Percentiles rank a stretch among this genome's conserved stretches.
Conservation (phyloP, 345 rosid genomes). For the Clarkia xantiana region DNA sequence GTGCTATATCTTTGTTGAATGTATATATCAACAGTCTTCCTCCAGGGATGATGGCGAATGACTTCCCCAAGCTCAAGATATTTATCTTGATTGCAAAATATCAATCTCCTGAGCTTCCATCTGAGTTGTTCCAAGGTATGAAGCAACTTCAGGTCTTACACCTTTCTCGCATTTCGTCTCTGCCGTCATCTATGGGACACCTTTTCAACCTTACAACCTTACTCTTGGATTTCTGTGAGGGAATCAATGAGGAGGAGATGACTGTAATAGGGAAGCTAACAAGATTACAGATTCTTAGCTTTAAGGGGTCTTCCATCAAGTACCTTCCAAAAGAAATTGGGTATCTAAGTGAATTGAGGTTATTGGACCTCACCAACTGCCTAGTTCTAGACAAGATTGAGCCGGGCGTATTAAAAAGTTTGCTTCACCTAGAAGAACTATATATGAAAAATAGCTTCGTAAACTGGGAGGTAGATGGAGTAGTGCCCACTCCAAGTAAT, state of each 20-base stretch:
- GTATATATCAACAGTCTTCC: conserved; percentile 8
- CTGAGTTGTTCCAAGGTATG: conserved; percentile 5
- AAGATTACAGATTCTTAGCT: conserved; percentile 4
- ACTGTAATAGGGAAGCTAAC: conserved; percentile 1
- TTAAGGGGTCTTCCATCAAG: conserved; percentile 1
- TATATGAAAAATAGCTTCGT: conserved; percentile 3
- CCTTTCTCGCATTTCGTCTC: neutral
- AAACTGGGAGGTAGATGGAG: conserved; percentile 11
- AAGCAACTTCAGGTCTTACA: conserved; percentile 16
- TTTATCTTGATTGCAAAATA: neutral
- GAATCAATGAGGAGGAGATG: neutral
- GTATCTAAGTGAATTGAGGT: conserved; percentile 6
- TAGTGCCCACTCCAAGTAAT: neutral
- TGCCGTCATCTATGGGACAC: conserved; percentile 9
- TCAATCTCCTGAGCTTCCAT: neutral
- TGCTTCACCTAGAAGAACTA: conserved; percentile 15
- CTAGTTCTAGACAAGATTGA: conserved; percentile 6
- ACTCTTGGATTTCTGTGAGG: conserved; percentile 1
- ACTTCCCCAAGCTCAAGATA: conserved; percentile 7
- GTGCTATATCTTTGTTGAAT: neutral
- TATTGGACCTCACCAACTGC: conserved; percentile 13
- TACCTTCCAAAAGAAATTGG: conserved; percentile 8
- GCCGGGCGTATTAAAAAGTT: conserved; percentile 8
- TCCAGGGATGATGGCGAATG: neutral
- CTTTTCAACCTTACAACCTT: conserved; percentile 10